Conservation (phyloP, 192 early-diverging fungal genomes). For the Podila epicladia region DNA sequence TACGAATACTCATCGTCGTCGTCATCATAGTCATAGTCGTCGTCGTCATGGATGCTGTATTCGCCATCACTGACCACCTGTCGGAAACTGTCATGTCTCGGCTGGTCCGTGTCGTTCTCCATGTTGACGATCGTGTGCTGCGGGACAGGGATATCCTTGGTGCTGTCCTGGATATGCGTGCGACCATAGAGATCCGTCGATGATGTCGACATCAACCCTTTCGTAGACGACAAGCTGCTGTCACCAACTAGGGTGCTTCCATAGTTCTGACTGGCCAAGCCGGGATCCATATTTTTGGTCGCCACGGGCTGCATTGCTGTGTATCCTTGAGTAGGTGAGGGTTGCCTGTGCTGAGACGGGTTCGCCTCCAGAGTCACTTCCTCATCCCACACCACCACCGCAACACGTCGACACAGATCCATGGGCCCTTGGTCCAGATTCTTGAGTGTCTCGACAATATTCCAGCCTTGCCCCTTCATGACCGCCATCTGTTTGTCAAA, state of each 20-base stretch:
- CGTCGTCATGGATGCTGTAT: slow-evolving; percentile 25
- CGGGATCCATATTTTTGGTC: slow-evolving; percentile 31
- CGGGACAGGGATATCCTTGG: not conserved
- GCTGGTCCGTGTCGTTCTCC: not conserved
- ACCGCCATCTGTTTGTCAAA: slow-evolving; percentile 85
- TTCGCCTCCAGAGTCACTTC: slow-evolving; percentile 50
- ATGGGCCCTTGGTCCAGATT: slow-evolving; percentile 62
- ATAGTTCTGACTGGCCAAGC: slow-evolving; percentile 14
- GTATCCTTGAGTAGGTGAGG: slow-evolving; percentile 11
- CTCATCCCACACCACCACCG: slow-evolving; percentile 59
- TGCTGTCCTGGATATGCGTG: not conserved
- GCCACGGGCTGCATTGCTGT: slow-evolving; percentile 27
- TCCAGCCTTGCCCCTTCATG: slow-evolving; percentile 87
- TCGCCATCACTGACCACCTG: slow-evolving; percentile 52
- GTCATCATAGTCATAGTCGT: slow-evolving; percentile 24
- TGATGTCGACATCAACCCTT: slow-evolving; percentile 22
- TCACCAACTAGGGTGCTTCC: slow-evolving; percentile 20
- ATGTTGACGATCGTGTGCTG: slow-evolving; percentile 17
- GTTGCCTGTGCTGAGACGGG: not conserved
- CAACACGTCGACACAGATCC: slow-evolving; percentile 58
- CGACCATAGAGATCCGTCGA: slow-evolving; percentile 23
- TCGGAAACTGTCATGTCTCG: slow-evolving; percentile 30
- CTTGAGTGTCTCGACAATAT: slow-evolving; percentile 77
- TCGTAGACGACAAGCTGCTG: slow-evolving; percentile 8
- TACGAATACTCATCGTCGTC: slow-evolving; percentile 31